A percentile compares a stretch with the other conserved stretches of the same genome.
These are phyloP conservation scores for Candida tropicalis DNA, from an alignment of 1,139 yeast species.

Conservation along the genomic window DNA sequence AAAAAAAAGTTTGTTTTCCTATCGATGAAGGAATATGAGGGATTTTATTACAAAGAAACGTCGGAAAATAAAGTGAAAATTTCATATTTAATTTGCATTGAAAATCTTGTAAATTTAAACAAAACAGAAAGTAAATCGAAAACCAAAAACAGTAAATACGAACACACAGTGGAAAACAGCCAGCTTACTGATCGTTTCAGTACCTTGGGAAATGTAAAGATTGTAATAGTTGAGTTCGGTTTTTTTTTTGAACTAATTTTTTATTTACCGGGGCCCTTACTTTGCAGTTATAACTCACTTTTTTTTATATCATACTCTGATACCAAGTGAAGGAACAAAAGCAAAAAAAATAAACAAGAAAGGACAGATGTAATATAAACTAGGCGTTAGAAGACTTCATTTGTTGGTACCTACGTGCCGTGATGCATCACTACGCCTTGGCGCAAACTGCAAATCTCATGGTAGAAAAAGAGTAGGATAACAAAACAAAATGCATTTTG, in stretches of 20 bases:
- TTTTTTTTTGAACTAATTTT: too few species aligned
- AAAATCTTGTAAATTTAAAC: not conserved
- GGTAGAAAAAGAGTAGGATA: not conserved
- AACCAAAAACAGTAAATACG: not conserved
- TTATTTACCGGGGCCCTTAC: too few species aligned
- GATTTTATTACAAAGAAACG: not conserved
- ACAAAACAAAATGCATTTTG: not conserved
- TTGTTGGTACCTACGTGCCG: constrained; percentile 4
- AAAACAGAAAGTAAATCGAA: not conserved
- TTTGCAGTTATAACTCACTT: too few species aligned
- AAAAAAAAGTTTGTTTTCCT: not conserved
- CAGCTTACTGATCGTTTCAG: too few species aligned
- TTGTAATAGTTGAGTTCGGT: too few species aligned
- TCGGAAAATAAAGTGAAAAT: not conserved
- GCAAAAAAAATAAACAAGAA: not conserved
- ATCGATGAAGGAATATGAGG: not conserved
- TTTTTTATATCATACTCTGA: too few species aligned
- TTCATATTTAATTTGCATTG: not conserved
- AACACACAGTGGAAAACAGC: not conserved
- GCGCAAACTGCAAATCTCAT: not conserved
- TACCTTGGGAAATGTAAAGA: too few species aligned
- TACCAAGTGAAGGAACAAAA: not conserved
- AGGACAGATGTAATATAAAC: not conserved
- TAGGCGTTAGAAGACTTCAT: not conserved
- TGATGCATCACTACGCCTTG: constrained; percentile 1